Evolutionary conservation across 1,139 yeast genomes (phyloP).

Genomic region (Protomyces inouyei): DNA sequence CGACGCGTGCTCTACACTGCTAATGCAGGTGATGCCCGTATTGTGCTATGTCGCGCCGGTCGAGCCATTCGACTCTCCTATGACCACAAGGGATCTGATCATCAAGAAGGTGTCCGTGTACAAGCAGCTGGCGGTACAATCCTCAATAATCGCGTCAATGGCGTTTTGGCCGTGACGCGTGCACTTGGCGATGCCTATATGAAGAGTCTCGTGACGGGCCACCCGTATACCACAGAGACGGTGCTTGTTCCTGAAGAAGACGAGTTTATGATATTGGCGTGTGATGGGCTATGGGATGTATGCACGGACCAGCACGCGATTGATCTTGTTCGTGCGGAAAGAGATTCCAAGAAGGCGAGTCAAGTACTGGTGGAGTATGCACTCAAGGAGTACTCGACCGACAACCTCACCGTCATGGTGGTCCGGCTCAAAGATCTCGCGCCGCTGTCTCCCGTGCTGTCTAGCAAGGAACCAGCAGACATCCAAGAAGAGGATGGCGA

Average conservation of each 20-base stretch:
- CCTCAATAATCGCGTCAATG: conserved; percentile 88
- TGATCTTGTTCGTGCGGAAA: conserved; percentile 53
- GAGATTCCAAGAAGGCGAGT: conserved; percentile 65
- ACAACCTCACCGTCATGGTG: conserved; percentile 91
- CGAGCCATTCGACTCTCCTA: conserved; percentile 74
- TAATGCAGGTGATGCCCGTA: conserved; percentile 90
- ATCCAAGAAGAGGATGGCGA: not conserved
- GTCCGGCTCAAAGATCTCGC: conserved; percentile 46
- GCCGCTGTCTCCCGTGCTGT: not conserved
- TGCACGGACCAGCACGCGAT: conserved; percentile 77
- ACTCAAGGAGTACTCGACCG: conserved; percentile 74
- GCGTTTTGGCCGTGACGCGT: conserved; percentile 90
- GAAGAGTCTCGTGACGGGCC: conserved; percentile 83
- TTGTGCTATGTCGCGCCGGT: conserved; percentile 65
- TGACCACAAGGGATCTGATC: conserved; percentile 91
- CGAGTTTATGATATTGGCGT: conserved; percentile 77
- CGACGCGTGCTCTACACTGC: conserved; percentile 78
- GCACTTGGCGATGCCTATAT: conserved; percentile 92
- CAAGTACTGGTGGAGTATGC: conserved; percentile 68
- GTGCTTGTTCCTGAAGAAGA: conserved; percentile 55
- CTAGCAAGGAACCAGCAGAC: not conserved
- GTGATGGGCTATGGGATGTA: conserved; percentile 96
- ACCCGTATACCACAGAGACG: conserved; percentile 88
- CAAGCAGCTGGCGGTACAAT: conserved; percentile 77
- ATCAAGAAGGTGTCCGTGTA: conserved; percentile 68